phyloP scores from a whole-genome alignment of 1,139 yeast species.

The Meyerozyma carpophila region DNA sequence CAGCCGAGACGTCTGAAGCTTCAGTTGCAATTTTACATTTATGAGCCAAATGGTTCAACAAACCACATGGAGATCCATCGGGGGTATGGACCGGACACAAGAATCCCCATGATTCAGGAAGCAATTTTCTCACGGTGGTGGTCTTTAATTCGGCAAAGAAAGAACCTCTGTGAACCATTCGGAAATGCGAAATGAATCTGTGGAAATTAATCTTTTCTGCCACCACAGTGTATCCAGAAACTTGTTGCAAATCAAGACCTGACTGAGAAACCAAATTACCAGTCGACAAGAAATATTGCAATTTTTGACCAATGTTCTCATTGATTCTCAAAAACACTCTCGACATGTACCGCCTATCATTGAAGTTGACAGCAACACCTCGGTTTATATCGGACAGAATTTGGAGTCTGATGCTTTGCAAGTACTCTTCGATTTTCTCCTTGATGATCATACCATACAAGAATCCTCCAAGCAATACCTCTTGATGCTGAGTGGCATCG shows the following conservation, averaged over 20 bases:
- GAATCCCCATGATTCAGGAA: conserved; percentile 99
- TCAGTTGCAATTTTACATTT: conserved; percentile 83
- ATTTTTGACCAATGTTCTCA: conserved; percentile 90
- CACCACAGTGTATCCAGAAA: conserved; percentile 95
- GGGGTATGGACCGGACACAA: conserved; percentile 99
- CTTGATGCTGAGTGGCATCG: conserved; percentile 99
- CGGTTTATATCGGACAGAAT: conserved; percentile 77
- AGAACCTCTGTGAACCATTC: conserved; percentile 99
- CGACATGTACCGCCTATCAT: conserved; percentile 76
- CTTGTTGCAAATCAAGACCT: conserved; percentile 96
- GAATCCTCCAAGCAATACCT: conserved; percentile 92
- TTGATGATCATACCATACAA: conserved; percentile 94
- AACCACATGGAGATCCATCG: conserved; percentile 99
- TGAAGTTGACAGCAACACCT: conserved; percentile 77
- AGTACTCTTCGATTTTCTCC: conserved; percentile 92
- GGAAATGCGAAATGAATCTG: conserved; percentile 92
- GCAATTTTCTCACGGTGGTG: conserved; percentile 90
- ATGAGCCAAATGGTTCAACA: conserved; percentile 93
- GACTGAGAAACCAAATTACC: conserved; percentile 97
- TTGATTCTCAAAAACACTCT: conserved; percentile 76
- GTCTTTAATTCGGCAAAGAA: conserved; percentile 98
- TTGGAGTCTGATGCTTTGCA: conserved; percentile 67
- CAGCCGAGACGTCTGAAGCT: conserved; percentile 66
- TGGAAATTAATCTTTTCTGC: conserved; percentile 97
- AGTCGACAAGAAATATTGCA: conserved; percentile 91